Evolutionary conservation across 2,329 filamentous ascomycete species (phyloP), one percentile per base, ranked within the genome.

Genomic region (Sordariomycetes sp.): DNA sequence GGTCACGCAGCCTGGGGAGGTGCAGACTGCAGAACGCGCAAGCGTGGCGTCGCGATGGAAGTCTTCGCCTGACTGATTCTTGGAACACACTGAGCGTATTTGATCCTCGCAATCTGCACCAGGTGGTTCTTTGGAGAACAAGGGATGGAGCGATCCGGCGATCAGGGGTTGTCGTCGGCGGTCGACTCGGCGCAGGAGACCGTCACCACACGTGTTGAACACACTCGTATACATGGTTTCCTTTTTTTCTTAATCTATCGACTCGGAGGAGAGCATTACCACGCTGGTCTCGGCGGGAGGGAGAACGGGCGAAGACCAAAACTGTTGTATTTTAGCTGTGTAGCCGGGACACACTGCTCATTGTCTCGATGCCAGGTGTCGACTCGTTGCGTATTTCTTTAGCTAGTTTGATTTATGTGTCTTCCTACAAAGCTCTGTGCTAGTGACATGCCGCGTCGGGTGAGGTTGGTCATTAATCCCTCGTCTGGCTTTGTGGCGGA

Each of bases 251-350:
- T 53, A 47, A 48, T 45, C 46, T 47, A 46, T 17, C 16, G 16
- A 32, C 40, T n/a, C n/a, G n/a, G n/a, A 16, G 25, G n/a, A 16
- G 17, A 28, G 14, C 12, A 28, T 14, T 8, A 9, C 25, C 21
- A 24, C 25, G 14, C 25, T 28, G 25, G 25, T 14, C 43, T 43
- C 34, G 42, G 40, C 38, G 41, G 43, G 39, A 41, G 38, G 41
- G 44, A 42, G 46, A 55, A 50, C 44, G 49, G 47, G 47, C 51
- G 49, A 32, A 27, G 14, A 21, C n/a, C n/a, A 30, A 33, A 37
- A 34, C 25, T 47, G 49, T 54, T 60, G 54, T 59, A 61, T 58
- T 59, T 57, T 59, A 59, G 49, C 48, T 42, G 47, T 48, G 48
- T 48, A 49, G 46, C 44, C 48, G 50, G 50, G 51, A 48, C 47